A percentile compares a stretch with the other conserved stretches of the same genome.
Conservation (phyloP, 768 basidiomycete genomes). For the Boletus bicolor region DNA sequence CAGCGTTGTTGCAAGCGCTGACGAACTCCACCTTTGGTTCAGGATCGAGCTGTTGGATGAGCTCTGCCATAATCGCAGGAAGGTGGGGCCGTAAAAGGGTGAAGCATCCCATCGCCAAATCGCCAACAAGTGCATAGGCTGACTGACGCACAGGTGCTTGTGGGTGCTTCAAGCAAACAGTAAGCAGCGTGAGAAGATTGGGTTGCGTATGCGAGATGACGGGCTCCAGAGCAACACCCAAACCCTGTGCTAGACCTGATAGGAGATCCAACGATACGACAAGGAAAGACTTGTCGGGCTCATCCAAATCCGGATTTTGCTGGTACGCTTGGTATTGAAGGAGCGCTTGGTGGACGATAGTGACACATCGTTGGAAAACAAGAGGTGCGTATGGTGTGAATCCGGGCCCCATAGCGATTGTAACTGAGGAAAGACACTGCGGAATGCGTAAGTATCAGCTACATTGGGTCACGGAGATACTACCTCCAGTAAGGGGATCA, state of each 20-base stretch:
- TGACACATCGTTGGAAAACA: slow-evolving; percentile 88
- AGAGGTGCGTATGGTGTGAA: slow-evolving; percentile 88
- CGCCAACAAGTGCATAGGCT: slow-evolving; percentile 96
- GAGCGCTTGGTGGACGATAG: slow-evolving; percentile 78
- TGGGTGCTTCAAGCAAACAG: slow-evolving; percentile 90
- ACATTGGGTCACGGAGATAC: slow-evolving; percentile 17
- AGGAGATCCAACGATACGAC: slow-evolving; percentile 97
- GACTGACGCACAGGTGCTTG: slow-evolving; percentile 95
- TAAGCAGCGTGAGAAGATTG: slow-evolving; percentile 75
- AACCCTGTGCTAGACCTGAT: slow-evolving; percentile 92
- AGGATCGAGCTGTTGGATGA: slow-evolving; percentile 86
- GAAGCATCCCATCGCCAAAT: slow-evolving; percentile 97
- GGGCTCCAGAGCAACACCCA: slow-evolving; percentile 73
- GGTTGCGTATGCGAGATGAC: slow-evolving; percentile 71
- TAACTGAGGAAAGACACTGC: slow-evolving; percentile 95
- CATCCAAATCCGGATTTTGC: slow-evolving; percentile 86
- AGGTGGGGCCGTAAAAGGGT: slow-evolving; percentile 78
- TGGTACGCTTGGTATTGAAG: slow-evolving; percentile 85
- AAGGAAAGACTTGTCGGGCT: slow-evolving; percentile 95
- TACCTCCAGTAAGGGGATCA: slow-evolving; percentile 95
- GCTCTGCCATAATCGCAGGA: slow-evolving; percentile 84
- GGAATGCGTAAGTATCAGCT: background rate
- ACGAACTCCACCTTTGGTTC: slow-evolving; percentile 93
- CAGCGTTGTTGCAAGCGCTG: slow-evolving; percentile 97
- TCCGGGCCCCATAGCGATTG: slow-evolving; percentile 88